Percentiles rank a stretch among this genome's conserved stretches.
Conservation (phyloP, 805 yeast genomes). For the Wickerhamiella spandovensis region DNA sequence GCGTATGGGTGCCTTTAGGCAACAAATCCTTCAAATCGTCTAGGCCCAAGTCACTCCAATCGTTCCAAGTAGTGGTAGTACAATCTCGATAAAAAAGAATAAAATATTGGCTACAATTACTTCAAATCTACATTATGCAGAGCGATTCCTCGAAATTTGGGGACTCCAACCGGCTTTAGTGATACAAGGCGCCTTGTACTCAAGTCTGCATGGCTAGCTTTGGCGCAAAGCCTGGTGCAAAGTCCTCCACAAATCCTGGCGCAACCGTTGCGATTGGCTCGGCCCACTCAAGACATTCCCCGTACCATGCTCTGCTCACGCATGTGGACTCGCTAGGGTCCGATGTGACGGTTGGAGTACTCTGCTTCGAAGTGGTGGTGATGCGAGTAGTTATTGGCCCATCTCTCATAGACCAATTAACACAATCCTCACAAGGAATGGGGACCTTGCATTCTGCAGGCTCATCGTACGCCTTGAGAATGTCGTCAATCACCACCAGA, state of each 20-base stretch:
- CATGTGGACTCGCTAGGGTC: conserved; percentile 7
- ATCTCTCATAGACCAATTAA: conserved; percentile 64
- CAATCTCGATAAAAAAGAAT: too few species aligned
- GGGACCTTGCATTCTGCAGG: conserved; percentile 64
- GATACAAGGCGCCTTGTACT: too few species aligned
- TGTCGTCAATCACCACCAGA: conserved; percentile 79
- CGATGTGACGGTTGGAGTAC: conserved; percentile 2
- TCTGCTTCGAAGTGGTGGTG: neutral
- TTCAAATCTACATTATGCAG: too few species aligned
- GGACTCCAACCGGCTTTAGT: too few species aligned
- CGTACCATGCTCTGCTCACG: conserved; percentile 16
- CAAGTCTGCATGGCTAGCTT: too few species aligned
- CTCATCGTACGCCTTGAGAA: conserved; percentile 55
- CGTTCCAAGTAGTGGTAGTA: too few species aligned
- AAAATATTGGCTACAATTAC: too few species aligned
- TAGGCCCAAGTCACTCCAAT: too few species aligned
- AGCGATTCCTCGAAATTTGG: too few species aligned
- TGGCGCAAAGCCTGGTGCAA: too few species aligned
- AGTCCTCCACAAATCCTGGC: neutral
- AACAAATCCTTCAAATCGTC: too few species aligned
- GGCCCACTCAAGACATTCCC: conserved; percentile 15
- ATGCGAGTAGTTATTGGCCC: neutral
- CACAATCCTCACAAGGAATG: conserved; percentile 71
- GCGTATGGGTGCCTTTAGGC: too few species aligned
- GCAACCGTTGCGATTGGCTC: neutral